Base-by-base conservation (phyloP, 140 eudicot species). In the Bidens hawaiensis region DNA sequence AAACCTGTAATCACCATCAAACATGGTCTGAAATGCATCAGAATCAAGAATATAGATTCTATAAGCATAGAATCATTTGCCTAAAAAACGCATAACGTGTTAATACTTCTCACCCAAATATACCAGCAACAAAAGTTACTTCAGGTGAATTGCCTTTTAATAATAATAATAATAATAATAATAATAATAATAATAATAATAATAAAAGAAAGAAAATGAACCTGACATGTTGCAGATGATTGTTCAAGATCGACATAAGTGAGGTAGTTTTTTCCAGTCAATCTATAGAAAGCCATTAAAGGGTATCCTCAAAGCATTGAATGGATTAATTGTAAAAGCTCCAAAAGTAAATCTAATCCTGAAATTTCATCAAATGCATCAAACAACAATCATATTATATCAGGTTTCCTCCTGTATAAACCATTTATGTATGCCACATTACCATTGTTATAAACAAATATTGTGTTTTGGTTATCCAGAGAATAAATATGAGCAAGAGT, bases 11-110 rank as follows among this genome's bases (percentile, higher is more conserved):
- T 96, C 96, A 62, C 99, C 99, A 77, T 88, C 91, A 72, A 93
- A 88, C 99, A 93, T 93, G 61, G 99, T 96, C 28, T 94, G 83
- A 56, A 93, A 93, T 57, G 96, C 95, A 82, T 93, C 99, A 62
- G 96, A 93, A 78, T 94, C 94, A 76, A 93, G 99, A 51, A 93
- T 72, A 61, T 94, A 88, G 56, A 93, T 93, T 60, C 95, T 83
- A 70, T 93, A 96, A 31, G 99, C 99, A 62, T 93, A 93, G 61
- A 93, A 93, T 60, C 82, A 83, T 52, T 83, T 75, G 28, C 95
- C 96, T 93, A 85, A 55, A 62, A 62, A 54, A 40, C 14, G 3
- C 57, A 36, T n/a, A 54, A 53, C 9, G 28, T 16, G 28, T 16
- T 41, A 30, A 24, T 72, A 91, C 47, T 91, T 76, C 69, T 87